These are phyloP conservation scores for Colletotrichum shisoi DNA, from an alignment of 2,329 filamentous ascomycete genomes.

Conservation along the genomic window DNA sequence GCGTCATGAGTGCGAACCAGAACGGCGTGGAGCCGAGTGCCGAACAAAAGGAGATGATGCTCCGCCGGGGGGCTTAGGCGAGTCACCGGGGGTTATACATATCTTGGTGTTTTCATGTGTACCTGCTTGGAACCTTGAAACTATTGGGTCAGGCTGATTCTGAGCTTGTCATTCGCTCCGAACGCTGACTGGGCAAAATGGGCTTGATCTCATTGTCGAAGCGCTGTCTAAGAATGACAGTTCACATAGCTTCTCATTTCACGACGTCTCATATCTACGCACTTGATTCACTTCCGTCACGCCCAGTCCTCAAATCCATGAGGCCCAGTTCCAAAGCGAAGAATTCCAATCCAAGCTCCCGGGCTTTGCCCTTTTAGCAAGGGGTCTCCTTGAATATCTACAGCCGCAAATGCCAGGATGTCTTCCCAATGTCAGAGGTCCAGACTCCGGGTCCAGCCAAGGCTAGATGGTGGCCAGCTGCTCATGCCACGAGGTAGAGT, in stretches of 20 bases:
- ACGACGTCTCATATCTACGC: neutral
- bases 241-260: neutral
- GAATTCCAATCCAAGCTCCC: neutral
- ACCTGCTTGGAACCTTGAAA: no score
- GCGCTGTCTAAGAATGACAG: neutral
- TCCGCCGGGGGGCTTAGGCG: slow-evolving; percentile 2
- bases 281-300: neutral
- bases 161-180: neutral
- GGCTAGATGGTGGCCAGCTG: neutral
- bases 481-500: neutral
- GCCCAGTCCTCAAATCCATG: neutral
- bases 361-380: neutral
- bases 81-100: no score
- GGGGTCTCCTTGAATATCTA: neutral
- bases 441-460: neutral
- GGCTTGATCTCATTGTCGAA: neutral
- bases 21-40: slow-evolving; percentile 20
- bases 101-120: no score
- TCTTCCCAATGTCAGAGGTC: neutral
- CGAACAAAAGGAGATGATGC: slow-evolving; percentile 34
- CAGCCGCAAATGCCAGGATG: slow-evolving; percentile 4
- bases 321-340: neutral
- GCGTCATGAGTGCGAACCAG: slow-evolving; percentile 34
- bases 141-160: neutral
- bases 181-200: neutral